A percentile compares a stretch with the other conserved stretches of the same genome.
phyloP scores from a whole-genome alignment of 352 stramenopile genomes.

The Phytopythium cucurbitacearum region DNA sequence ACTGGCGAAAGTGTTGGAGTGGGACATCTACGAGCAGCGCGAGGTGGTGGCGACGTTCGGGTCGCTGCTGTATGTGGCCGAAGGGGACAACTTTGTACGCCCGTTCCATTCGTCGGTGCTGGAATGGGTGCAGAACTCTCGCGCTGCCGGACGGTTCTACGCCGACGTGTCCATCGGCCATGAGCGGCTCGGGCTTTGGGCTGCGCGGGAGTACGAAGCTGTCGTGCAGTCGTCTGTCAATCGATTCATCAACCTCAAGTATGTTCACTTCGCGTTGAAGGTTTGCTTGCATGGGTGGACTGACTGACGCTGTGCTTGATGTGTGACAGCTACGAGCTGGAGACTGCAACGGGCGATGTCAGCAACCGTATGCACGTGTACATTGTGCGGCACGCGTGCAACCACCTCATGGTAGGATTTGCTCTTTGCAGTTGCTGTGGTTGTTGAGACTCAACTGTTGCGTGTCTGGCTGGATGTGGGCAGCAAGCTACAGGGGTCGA shows the following conservation, averaged over 20 bases:
- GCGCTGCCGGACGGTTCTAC: slow-evolving; percentile 41
- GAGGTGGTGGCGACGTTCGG: slow-evolving; percentile 47
- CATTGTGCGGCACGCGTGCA: slow-evolving; percentile 71
- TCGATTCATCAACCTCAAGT: slow-evolving; percentile 74
- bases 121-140: slow-evolving; percentile 62
- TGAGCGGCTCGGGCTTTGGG: slow-evolving; percentile 55
- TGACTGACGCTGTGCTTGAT: neutral
- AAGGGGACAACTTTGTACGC: slow-evolving; percentile 18
- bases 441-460: neutral
- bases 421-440: neutral
- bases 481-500: slow-evolving; percentile 52
- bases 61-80: slow-evolving; percentile 48
- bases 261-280: slow-evolving; percentile 8
- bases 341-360: slow-evolving; percentile 23
- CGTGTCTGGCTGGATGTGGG: neutral
- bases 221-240: slow-evolving; percentile 38
- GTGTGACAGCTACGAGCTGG: slow-evolving; percentile 48
- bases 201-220: slow-evolving; percentile 47
- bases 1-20: slow-evolving; percentile 47
- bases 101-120: slow-evolving; percentile 76
- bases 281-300: neutral
- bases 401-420: slow-evolving; percentile 58
- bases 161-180: slow-evolving; percentile 53
- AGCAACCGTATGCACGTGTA: slow-evolving; percentile 45
- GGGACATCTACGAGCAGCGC: slow-evolving; percentile 54